Conservation (phyloP, 805 yeast species). For the Metschnikowia noctiluminum region DNA sequence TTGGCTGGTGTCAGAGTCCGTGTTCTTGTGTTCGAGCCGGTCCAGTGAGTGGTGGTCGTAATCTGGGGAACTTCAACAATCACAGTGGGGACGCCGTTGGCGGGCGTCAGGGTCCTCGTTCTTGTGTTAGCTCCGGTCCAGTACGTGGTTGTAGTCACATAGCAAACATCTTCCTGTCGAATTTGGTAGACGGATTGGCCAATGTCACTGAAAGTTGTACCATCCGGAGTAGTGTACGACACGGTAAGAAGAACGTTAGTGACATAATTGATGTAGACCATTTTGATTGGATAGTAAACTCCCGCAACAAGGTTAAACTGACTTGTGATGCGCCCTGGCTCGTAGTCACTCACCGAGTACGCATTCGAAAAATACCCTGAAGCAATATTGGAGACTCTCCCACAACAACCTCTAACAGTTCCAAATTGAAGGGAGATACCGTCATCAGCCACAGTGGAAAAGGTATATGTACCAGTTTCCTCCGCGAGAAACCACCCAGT, state of each 20-base stretch:
- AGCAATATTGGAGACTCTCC: conserved; percentile 7
- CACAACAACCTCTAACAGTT: conserved; percentile 9
- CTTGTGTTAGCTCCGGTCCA: background rate
- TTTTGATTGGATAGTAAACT: background rate
- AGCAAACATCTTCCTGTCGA: background rate
- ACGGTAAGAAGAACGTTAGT: background rate
- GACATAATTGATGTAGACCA: background rate
- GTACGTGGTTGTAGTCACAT: background rate
- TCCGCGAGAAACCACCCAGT: conserved; percentile 11
- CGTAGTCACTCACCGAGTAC: background rate
- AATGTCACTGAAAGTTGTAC: background rate
- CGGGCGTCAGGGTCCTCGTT: background rate
- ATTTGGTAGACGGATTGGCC: background rate
- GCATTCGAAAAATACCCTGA: background rate
- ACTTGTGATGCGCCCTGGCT: background rate
- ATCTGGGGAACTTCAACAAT: background rate
- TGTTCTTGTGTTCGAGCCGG: background rate
- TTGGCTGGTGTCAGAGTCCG: background rate
- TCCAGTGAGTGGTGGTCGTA: background rate
- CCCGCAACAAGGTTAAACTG: background rate
- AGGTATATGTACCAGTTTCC: conserved; percentile 9
- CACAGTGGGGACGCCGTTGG: background rate
- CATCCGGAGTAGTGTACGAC: background rate
- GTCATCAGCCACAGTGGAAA: conserved; percentile 10
- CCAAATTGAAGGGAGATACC: conserved; percentile 13